A percentile compares a stretch with the other conserved stretches of the same genome.
Conservation (phyloP, 371 early-diverging fungal genomes). For the Mucor plumbeus region DNA sequence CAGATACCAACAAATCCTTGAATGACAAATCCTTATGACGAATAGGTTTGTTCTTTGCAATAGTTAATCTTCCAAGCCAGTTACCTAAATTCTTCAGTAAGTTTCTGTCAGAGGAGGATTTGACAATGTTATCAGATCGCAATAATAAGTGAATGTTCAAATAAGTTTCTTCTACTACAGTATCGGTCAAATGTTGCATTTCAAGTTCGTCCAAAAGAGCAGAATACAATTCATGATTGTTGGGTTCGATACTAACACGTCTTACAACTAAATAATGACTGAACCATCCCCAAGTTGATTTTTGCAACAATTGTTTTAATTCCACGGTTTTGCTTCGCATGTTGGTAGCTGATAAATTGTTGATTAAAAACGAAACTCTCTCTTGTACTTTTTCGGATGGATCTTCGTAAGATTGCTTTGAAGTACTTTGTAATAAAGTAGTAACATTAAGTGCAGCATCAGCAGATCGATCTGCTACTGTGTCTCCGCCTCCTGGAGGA, state of each 20-base stretch:
- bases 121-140: slow-evolving; percentile 86
- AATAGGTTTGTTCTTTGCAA: slow-evolving; percentile 92
- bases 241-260: slow-evolving; percentile 93
- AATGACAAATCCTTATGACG: slow-evolving; percentile 91
- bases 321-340: slow-evolving; percentile 81
- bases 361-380: slow-evolving; percentile 93
- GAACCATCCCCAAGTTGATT: slow-evolving; percentile 83
- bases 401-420: slow-evolving; percentile 41
- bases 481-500: slow-evolving; percentile 37
- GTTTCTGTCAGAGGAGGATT: slow-evolving; percentile 85
- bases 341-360: slow-evolving; percentile 89
- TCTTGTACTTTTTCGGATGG: slow-evolving; percentile 84
- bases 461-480: slow-evolving; percentile 33
- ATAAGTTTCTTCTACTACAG: slow-evolving; percentile 88
- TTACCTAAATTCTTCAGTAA: slow-evolving; percentile 93
- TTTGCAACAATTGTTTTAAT: slow-evolving; percentile 75
- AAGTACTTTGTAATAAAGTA: slow-evolving; percentile 24
- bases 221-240: slow-evolving; percentile 89
- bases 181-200: slow-evolving; percentile 59
- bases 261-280: slow-evolving; percentile 91
- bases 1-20: slow-evolving; percentile 91
- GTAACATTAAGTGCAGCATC: slow-evolving; percentile 27
- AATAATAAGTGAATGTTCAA: slow-evolving; percentile 81
- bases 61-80: slow-evolving; percentile 95
- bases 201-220: slow-evolving; percentile 76